Evolutionary conservation across 805 yeast genomes (phyloP).

Genomic region (Maudiozyma serrabonitensis): DNA sequence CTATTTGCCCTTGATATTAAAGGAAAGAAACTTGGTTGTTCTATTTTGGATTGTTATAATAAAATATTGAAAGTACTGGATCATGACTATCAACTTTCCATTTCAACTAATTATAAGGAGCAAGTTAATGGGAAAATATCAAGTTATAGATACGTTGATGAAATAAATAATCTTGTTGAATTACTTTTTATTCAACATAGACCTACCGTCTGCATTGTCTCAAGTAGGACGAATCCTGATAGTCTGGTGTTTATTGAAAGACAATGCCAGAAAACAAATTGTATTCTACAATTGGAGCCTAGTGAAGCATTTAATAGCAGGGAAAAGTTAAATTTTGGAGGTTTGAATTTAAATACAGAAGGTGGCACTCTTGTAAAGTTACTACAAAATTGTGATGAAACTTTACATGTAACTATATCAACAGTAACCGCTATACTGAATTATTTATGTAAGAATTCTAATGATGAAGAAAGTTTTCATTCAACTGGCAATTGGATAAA

Average conservation of each 20-base stretch:
- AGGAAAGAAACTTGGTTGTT: slow-evolving; percentile 8
- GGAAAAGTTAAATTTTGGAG: neutral
- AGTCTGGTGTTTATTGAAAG: slow-evolving; percentile 4
- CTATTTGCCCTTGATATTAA: slow-evolving; percentile 5
- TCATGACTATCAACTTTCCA: slow-evolving; percentile 10
- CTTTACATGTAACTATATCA: slow-evolving; percentile 5
- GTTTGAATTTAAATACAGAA: neutral
- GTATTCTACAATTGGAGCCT: slow-evolving; percentile 9
- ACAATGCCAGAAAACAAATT: slow-evolving; percentile 4
- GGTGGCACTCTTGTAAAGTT: neutral
- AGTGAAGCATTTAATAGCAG: slow-evolving; percentile 5
- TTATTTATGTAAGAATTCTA: neutral
- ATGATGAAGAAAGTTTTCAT: neutral
- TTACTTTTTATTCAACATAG: slow-evolving; percentile 7
- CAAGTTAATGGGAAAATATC: neutral
- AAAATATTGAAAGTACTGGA: slow-evolving; percentile 7
- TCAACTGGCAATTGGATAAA: neutral
- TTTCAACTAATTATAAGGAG: neutral
- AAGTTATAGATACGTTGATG: slow-evolving; percentile 4
- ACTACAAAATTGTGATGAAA: neutral
- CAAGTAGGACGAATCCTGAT: slow-evolving; percentile 12
- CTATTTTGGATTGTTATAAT: slow-evolving; percentile 7
- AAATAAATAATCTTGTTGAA: slow-evolving; percentile 9
- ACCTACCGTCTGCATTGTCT: slow-evolving; percentile 15
- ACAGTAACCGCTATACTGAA: slow-evolving; percentile 8